Conservation (phyloP, 148 eudicot genomes). For the Cornus suecica region DNA sequence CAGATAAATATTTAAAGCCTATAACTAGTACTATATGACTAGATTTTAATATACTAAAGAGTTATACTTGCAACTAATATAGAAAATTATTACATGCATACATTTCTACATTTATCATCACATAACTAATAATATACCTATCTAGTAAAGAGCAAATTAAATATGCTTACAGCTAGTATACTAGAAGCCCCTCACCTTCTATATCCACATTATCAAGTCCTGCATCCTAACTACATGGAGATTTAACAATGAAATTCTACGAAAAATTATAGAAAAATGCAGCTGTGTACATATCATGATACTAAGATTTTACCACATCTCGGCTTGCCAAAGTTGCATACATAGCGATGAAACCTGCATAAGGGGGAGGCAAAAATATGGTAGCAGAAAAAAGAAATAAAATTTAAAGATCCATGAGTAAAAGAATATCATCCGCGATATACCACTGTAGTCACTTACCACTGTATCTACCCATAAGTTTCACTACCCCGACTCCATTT, state of each 20-base stretch:
- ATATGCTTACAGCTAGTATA: too few species aligned
- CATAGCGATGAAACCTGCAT: constrained; percentile 61
- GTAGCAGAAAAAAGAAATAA: constrained; percentile 13
- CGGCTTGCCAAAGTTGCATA: constrained; percentile 55
- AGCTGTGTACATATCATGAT: not conserved
- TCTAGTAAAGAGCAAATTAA: too few species aligned
- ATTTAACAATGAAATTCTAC: not conserved
- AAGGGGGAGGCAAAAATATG: not conserved
- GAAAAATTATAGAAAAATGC: not conserved
- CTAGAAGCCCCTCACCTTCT: too few species aligned
- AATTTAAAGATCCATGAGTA: not conserved
- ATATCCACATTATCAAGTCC: not conserved
- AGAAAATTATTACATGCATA: too few species aligned
- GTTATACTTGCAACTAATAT: too few species aligned
- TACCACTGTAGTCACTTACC: constrained; percentile 25
- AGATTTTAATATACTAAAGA: too few species aligned
- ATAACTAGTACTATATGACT: too few species aligned
- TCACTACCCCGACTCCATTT: constrained; percentile 61
- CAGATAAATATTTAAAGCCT: too few species aligned
- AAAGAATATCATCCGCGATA: not conserved
- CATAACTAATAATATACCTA: too few species aligned
- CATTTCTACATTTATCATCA: too few species aligned
- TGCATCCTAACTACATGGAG: not conserved
- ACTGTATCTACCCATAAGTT: constrained; percentile 62
- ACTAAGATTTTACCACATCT: constrained; percentile 43